Percentiles rank a stretch among this genome's conserved stretches.
Conservation (phyloP, 163 green algal genomes). For the Scenedesmus sp. region DNA sequence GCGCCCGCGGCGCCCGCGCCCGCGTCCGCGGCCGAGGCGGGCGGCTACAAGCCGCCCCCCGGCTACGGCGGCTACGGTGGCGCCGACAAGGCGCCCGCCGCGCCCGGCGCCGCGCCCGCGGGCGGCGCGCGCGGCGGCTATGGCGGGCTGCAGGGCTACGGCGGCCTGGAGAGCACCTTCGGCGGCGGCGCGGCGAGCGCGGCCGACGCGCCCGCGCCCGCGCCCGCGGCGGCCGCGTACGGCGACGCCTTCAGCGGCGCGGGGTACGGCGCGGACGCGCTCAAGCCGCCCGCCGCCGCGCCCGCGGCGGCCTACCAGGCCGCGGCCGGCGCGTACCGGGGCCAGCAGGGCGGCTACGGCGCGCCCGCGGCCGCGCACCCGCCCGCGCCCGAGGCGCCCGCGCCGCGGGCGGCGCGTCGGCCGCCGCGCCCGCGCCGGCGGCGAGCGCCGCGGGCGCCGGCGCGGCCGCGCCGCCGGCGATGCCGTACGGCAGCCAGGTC, state of each 20-base stretch:
- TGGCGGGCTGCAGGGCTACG: conserved; percentile 33
- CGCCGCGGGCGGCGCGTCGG: neutral
- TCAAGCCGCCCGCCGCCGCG: neutral
- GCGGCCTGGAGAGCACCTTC: conserved; percentile 13
- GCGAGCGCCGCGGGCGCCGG: conserved; percentile 23
- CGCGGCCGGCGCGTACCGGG: neutral
- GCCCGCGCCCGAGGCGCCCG: neutral
- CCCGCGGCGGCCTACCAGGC: neutral
- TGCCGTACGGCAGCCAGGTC: conserved; percentile 40
- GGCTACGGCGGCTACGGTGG: conserved; percentile 22
- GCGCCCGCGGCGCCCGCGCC: conserved; percentile 8
- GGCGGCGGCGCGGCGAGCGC: neutral
- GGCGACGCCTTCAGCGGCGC: conserved; percentile 29
- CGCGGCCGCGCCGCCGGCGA: conserved; percentile 16
- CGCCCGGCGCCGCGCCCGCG: conserved; percentile 22
- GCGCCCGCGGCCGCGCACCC: conserved; percentile 1
- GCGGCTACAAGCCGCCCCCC: conserved; percentile 32
- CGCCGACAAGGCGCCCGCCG: conserved; percentile 25
- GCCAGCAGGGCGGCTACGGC: conserved; percentile 26
- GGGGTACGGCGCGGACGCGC: conserved; percentile 20
- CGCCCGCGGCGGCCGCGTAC: conserved; percentile 13
- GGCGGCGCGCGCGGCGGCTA: conserved; percentile 1
- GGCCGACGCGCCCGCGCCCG: neutral
- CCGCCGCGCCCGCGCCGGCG: conserved; percentile 44
- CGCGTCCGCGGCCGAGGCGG: conserved; percentile 1